Base-by-base conservation (phyloP, 192 early-diverging fungal genomes). In the Backusella australiensis region DNA sequence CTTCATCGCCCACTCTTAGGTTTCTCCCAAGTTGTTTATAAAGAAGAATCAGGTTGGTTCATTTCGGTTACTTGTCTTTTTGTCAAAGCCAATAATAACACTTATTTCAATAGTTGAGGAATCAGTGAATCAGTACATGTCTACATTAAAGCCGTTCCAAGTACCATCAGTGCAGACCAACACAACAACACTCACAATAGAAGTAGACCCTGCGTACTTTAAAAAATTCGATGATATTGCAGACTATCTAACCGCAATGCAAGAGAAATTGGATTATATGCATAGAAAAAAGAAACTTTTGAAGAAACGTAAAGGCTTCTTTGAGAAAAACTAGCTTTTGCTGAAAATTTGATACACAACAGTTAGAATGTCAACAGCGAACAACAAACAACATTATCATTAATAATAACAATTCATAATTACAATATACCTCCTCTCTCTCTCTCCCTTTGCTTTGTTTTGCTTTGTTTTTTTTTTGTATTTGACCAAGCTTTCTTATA, bases 1-100 rank as follows among this genome's bases (percentile, higher is more conserved):
- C 75, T 87, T 14, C 85, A 90, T 73, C 84, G 88, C 44, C 89
- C 89, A 53, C 71, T 89, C n/a, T 78, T 89, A 17, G 81, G 85
- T 44, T 65, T 87, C 21, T 79, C 79, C 8, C 11, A 41, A 46
- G 11, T 71, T 46, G 44, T 26, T 6, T 36, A 39, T 26, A 44
- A 71, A n/a, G 70, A 71, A 41, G 35, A 69, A 12, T 38, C 68
- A 29, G 38, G 68, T 63, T 23, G 9, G 53, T 21, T 56, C n/a
- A 21, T 19, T 17, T 68, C 17, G 41, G 14, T 3, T 15, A 3
- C 9, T 44, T 44, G 38, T 32, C 38, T 39, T 39, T 39, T 9
- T 9, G 42, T 17, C 12, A 44, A 44, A 17, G 15, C 14, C 4
- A 17, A 44, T 44, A 44, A 38, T 38, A 38, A 38, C 36, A 38